Conservation (phyloP, 305 asterid species). For the Solanum hybrid region DNA sequence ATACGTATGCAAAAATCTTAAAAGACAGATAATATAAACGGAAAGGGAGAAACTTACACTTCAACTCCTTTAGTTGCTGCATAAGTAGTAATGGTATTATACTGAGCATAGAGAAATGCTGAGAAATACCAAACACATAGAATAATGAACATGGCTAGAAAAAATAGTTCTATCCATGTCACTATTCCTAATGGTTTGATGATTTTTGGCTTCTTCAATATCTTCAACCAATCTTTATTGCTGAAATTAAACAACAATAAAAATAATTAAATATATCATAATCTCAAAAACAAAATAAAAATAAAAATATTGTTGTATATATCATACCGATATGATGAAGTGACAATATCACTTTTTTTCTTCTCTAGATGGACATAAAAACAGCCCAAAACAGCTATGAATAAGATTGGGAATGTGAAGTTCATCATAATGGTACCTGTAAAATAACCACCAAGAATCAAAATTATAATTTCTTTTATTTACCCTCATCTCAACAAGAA, state of each 20-base stretch:
- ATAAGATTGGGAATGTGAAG: slow-evolving; percentile 85
- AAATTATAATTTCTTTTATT: not conserved
- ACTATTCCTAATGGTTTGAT: slow-evolving; percentile 68
- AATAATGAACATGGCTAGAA: slow-evolving; percentile 58
- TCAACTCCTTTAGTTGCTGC: slow-evolving; percentile 45
- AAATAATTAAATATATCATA: not conserved
- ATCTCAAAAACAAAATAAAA: not conserved
- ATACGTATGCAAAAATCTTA: not conserved
- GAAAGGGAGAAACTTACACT: slow-evolving; percentile 31
- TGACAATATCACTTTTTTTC: slow-evolving; percentile 8
- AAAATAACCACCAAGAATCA: not conserved
- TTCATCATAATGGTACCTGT: slow-evolving; percentile 85
- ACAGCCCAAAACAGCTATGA: slow-evolving; percentile 89
- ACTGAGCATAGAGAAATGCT: slow-evolving; percentile 55
- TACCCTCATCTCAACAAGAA: not conserved
- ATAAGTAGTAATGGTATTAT: slow-evolving; percentile 28
- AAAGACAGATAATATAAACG: not conserved
- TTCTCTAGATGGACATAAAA: slow-evolving; percentile 68
- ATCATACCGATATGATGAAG: not conserved
- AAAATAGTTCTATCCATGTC: slow-evolving; percentile 49
- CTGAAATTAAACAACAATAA: not conserved
- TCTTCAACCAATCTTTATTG: slow-evolving; percentile 19
- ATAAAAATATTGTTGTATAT: not conserved
- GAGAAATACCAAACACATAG: slow-evolving; percentile 73
- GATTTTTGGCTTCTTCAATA: slow-evolving; percentile 64